A percentile compares a stretch with the other conserved stretches of the same genome.
Evolutionary conservation across 2,329 filamentous ascomycete genomes (phyloP).

Genomic region (Pseudofabraea citricarpa): DNA sequence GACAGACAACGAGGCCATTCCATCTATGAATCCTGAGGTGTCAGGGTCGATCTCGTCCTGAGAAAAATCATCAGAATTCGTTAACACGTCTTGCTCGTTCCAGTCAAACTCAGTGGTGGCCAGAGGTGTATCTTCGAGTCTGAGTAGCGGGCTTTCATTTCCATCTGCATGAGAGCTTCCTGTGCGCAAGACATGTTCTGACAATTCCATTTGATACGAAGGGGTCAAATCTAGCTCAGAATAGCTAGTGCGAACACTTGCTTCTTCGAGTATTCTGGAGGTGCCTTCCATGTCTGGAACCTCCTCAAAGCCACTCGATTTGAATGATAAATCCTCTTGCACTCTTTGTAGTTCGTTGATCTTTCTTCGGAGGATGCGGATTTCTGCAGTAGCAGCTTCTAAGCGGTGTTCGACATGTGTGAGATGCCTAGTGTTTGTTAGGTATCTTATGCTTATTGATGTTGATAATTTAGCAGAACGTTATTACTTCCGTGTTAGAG

Average conservation of each 20-base stretch:
- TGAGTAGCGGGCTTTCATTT: background rate
- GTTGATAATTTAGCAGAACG: background rate
- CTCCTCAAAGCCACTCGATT: background rate
- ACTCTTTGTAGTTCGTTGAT: background rate
- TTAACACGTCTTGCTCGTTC: slow-evolving; percentile 1
- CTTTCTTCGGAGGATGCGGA: background rate
- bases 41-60: slow-evolving; percentile 6
- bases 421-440: background rate
- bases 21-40: slow-evolving; percentile 9
- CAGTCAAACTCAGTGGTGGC: background rate
- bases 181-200: background rate
- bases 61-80: slow-evolving; percentile 7
- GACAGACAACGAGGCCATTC: slow-evolving; percentile 15
- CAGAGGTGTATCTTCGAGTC: background rate
- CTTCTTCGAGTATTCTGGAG: too few species aligned
- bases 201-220: background rate
- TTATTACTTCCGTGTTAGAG: slow-evolving; percentile 1
- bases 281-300: too few species aligned
- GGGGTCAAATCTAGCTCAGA: too few species aligned
- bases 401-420: slow-evolving; percentile 1
- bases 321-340: background rate
- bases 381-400: background rate
- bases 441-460: background rate
- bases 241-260: too few species aligned
- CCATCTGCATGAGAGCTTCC: background rate